phyloP scores from a whole-genome alignment of 164 flowering plant genomes.

The Magnolia changhungtana region DNA sequence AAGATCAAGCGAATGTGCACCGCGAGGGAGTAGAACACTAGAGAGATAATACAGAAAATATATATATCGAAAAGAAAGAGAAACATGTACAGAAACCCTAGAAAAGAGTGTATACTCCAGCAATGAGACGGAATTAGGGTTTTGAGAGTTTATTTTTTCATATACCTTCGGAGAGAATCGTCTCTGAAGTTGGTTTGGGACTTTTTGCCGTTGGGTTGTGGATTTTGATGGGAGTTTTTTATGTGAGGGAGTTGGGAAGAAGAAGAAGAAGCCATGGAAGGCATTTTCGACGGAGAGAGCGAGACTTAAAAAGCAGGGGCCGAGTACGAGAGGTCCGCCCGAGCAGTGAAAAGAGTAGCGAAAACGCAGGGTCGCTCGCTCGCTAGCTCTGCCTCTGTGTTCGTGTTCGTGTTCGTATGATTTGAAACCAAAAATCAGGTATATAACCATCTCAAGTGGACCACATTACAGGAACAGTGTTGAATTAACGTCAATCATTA shows the following conservation, averaged over 20 bases:
- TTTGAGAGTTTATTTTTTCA: background rate
- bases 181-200: background rate
- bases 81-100: background rate
- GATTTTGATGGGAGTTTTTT: slow-evolving; percentile 8
- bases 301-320: background rate
- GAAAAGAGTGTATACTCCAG: too few species aligned
- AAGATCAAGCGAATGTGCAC: background rate
- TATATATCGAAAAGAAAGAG: background rate
- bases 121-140: background rate
- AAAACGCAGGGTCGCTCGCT: too few species aligned
- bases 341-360: too few species aligned
- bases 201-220: background rate
- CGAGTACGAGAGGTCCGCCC: too few species aligned
- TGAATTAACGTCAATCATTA: too few species aligned
- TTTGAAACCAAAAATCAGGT: too few species aligned
- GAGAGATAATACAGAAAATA: background rate
- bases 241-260: background rate
- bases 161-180: slow-evolving; percentile 2
- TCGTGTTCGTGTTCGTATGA: too few species aligned
- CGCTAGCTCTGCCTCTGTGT: too few species aligned
- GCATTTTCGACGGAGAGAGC: background rate
- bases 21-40: background rate
- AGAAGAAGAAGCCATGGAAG: slow-evolving; percentile 7
- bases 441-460: too few species aligned
- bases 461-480: too few species aligned